Evolutionary conservation across 768 basidiomycete species (phyloP), one percentile per base, ranked within the genome.

Genomic region (Calocybe cyanea): DNA sequence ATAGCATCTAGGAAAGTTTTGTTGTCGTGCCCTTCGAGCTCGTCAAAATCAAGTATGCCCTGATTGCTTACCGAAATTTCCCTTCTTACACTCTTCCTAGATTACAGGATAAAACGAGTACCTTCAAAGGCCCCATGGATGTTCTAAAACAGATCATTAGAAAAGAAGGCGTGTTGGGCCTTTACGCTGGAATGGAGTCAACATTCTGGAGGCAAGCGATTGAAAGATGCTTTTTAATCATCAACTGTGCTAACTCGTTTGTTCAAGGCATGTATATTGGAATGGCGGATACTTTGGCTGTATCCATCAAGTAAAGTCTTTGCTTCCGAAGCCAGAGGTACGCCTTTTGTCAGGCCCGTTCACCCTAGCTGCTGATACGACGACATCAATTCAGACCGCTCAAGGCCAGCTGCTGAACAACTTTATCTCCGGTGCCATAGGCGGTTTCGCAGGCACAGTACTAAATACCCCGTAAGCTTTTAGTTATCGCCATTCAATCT

Each of bases 231-330:
- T n/a, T 37, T n/a, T n/a, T 37, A 33, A 38, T 28, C 30, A 15
- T 14, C 33, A n/a, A 11, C n/a, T 8, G 15, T 18, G 33, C 21
- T 36, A 14, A 44, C 10, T 17, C 1, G 28, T 24, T 41, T 41
- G 41, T 34, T n/a, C 38, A 28, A 89, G 87, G 57, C 90, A 93
- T 56, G 56, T 91, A 23, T 85, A 81, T 77, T 94, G 88, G 90
- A 91, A 97, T 58, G 95, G 92, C 25, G 95, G 95, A 8, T 98
- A 93, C 73, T 99, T 99, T 51, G 89, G 88, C 18, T 79, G 82
- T 45, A 98, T 99, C 59, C 87, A 85, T 73, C 87, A 90, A 66
- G 84, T 96, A 38, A 80, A 83, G 48, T 59, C 73, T 1, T 51
- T 92, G 53, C 68, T 99, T 24, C 93, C 95, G 24, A 92, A 90